Evolutionary conservation across 1,284 basidiomycete genomes (phyloP).

Genomic region (Puccinia coronata): DNA sequence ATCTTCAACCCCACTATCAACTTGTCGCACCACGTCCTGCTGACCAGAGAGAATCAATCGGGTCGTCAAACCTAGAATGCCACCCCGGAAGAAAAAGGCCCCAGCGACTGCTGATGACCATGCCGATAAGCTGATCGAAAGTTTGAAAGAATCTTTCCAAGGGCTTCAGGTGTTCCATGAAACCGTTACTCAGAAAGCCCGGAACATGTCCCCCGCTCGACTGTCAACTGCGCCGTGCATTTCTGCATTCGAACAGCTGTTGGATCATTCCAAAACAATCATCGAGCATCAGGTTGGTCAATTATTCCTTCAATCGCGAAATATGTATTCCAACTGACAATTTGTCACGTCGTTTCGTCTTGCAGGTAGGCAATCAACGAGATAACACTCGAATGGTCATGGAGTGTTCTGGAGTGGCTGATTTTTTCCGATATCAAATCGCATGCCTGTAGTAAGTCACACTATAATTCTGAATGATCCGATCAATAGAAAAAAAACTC

Average conservation of each 20-base stretch:
- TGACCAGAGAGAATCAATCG: neutral
- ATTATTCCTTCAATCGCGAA: neutral
- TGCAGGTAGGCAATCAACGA: neutral
- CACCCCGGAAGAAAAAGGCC: neutral
- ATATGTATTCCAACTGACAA: neutral
- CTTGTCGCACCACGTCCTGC: neutral
- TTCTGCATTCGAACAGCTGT: neutral
- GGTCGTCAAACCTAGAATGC: neutral
- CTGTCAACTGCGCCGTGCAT: neutral
- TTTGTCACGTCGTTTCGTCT: neutral
- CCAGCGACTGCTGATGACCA: neutral
- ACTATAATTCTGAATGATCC: too few relatives aligned
- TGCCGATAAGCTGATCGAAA: neutral
- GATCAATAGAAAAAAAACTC: neutral
- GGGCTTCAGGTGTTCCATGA: slow-evolving; percentile 17
- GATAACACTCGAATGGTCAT: neutral
- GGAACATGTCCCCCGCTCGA: neutral
- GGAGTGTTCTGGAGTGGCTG: slow-evolving; percentile 1
- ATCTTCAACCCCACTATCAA: neutral
- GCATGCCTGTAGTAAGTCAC: slow-evolving; percentile 30
- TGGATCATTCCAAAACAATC: slow-evolving; percentile 19
- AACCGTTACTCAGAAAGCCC: neutral
- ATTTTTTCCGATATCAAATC: slow-evolving; percentile 34
- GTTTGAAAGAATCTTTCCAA: slow-evolving; percentile 23
- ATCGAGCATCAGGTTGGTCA: slow-evolving; percentile 31